Evolutionary conservation across 2,329 filamentous ascomycete species (phyloP).

Genomic region (Xylariaceae sp.): DNA sequence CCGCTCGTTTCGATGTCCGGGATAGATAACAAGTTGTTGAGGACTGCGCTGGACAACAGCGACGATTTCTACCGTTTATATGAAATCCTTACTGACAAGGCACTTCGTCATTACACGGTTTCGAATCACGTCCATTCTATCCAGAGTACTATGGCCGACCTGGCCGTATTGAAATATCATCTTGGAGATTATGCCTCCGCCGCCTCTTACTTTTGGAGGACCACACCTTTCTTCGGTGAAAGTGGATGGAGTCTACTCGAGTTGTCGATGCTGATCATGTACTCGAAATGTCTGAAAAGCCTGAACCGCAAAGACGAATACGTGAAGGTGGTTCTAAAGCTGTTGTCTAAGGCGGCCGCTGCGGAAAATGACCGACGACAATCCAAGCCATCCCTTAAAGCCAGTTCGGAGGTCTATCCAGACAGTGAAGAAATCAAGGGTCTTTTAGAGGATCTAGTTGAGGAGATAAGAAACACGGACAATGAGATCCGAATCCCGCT

Average conservation of each 20-base stretch:
- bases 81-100: conserved; percentile 75
- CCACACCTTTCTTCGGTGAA: conserved; percentile 73
- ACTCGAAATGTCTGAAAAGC: conserved; percentile 73
- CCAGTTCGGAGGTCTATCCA: conserved; percentile 34
- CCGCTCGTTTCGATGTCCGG: conserved; percentile 37
- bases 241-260: conserved; percentile 76
- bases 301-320: conserved; percentile 74
- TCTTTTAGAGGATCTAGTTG: conserved; percentile 43
- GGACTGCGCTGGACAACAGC: conserved; percentile 54
- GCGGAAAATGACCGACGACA: conserved; percentile 46
- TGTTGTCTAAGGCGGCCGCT: conserved; percentile 62
- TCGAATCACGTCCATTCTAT: conserved; percentile 74
- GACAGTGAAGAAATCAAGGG: conserved; percentile 40
- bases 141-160: conserved; percentile 72
- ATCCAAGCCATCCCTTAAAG: conserved; percentile 34
- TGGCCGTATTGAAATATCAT: conserved; percentile 78
- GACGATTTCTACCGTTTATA: conserved; percentile 63
- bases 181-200: conserved; percentile 68
- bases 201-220: conserved; percentile 68
- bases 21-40: conserved; percentile 52
- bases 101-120: conserved; percentile 74
- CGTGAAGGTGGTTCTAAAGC: conserved; percentile 65
- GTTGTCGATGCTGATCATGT: conserved; percentile 77
- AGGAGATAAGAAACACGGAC: conserved; percentile 39
- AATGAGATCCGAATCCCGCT: conserved; percentile 64